Conservation (phyloP, 495 filamentous ascomycete species). For the Aspergillus indologenus region DNA sequence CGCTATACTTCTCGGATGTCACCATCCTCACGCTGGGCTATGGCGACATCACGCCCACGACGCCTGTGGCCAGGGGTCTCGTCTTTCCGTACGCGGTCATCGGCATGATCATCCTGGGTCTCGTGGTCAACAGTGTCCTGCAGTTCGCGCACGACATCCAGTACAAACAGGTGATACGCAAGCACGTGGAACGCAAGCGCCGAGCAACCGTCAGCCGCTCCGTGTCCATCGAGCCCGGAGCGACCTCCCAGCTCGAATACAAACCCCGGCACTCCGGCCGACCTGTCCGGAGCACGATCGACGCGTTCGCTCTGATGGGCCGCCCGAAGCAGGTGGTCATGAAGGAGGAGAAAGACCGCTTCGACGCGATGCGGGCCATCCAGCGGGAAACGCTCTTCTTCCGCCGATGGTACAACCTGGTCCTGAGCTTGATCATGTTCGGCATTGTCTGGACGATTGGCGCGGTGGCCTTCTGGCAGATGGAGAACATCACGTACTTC, state of each 20-base stretch:
- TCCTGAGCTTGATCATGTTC: slow-evolving; percentile 62
- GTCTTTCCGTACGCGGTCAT: slow-evolving; percentile 81
- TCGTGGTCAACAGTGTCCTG: slow-evolving; percentile 81
- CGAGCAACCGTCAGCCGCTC: slow-evolving; percentile 51
- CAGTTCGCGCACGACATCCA: slow-evolving; percentile 62
- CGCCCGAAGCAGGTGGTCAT: slow-evolving; percentile 34
- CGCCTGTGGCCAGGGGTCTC: slow-evolving; percentile 56
- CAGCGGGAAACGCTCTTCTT: slow-evolving; percentile 60
- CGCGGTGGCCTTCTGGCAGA: slow-evolving; percentile 67
- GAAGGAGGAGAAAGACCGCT: slow-evolving; percentile 63
- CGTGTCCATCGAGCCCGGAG: slow-evolving; percentile 2
- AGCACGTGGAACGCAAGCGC: slow-evolving; percentile 58
- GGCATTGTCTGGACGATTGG: slow-evolving; percentile 75
- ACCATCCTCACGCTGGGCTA: slow-evolving; percentile 67
- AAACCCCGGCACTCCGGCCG: slow-evolving; percentile 12
- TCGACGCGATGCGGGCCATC: slow-evolving; percentile 78
- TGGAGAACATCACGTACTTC: slow-evolving; percentile 65
- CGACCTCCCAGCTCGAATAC: slow-evolving; percentile 10
- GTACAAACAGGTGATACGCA: slow-evolving; percentile 63
- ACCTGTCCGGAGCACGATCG: slow-evolving; percentile 25
- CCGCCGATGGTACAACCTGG: slow-evolving; percentile 68
- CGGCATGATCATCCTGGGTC: slow-evolving; percentile 81
- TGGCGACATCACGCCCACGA: slow-evolving; percentile 52
- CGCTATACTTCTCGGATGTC: slow-evolving; percentile 62
- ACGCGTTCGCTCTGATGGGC: slow-evolving; percentile 17